Evolutionary conservation across 2,329 filamentous ascomycete species (phyloP).

Genomic region (Penicillium sp.): DNA sequence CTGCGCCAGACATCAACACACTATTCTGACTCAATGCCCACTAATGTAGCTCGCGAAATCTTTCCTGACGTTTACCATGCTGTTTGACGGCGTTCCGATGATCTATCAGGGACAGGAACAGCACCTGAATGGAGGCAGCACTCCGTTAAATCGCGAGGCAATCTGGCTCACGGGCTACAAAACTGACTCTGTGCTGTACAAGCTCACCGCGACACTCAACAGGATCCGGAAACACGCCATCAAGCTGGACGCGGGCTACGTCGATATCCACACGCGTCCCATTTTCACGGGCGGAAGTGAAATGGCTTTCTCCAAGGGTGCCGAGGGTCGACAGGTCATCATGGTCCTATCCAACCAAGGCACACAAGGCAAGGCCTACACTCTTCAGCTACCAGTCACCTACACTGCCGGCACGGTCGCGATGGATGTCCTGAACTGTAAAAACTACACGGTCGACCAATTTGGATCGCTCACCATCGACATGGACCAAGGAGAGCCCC

Average conservation of each 20-base stretch:
- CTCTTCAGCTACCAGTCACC: constrained; percentile 32
- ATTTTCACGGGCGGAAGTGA: constrained; percentile 33
- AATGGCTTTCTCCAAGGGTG: constrained; percentile 51
- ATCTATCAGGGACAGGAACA: constrained; percentile 57
- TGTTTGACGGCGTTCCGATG: constrained; percentile 56
- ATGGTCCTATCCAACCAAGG: constrained; percentile 50
- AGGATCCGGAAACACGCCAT: constrained; percentile 46
- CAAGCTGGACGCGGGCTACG: constrained; percentile 38
- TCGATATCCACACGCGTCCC: constrained; percentile 32
- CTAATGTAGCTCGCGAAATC: constrained; percentile 57
- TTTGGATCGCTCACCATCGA: constrained; percentile 27
- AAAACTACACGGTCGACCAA: constrained; percentile 29
- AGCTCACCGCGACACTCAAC: constrained; percentile 43
- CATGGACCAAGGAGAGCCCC: constrained; percentile 36
- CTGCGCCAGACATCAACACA: neutral
- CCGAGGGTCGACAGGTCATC: constrained; percentile 44
- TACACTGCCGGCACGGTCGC: constrained; percentile 29
- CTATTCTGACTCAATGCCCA: neutral
- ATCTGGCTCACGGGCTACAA: constrained; percentile 52
- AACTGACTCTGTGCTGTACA: constrained; percentile 43
- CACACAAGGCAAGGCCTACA: constrained; percentile 30
- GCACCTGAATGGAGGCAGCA: constrained; percentile 52
- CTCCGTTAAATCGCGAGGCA: constrained; percentile 56
- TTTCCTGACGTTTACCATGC: constrained; percentile 62
- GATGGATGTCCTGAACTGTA: constrained; percentile 34